phyloP scores from a whole-genome alignment of 192 early-diverging fungal species.

The Thamnidium elegans region DNA sequence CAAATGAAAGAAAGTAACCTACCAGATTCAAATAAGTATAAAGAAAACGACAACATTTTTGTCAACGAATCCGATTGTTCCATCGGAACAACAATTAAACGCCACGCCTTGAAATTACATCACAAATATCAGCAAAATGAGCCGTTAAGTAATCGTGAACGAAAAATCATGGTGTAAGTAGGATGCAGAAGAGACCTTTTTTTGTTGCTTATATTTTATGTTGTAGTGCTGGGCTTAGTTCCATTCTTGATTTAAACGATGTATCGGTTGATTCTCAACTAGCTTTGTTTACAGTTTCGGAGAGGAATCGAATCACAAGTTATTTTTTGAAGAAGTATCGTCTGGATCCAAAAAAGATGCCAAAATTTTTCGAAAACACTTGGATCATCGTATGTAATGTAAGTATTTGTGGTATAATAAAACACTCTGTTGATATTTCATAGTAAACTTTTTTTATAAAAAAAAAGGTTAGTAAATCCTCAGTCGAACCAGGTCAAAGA shows the following conservation, averaged over 20 bases:
- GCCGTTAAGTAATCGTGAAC: slow-evolving; percentile 6
- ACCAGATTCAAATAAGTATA: slow-evolving; percentile 9
- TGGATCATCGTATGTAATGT: too few relatives aligned
- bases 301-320: too few relatives aligned
- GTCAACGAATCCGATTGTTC: slow-evolving; percentile 8
- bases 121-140: slow-evolving; percentile 8
- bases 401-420: too few relatives aligned
- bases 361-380: too few relatives aligned
- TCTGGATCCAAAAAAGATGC: too few relatives aligned
- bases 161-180: slow-evolving; percentile 8
- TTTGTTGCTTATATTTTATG: slow-evolving; percentile 9
- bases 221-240: slow-evolving; percentile 6
- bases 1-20: slow-evolving; percentile 9
- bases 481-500: too few relatives aligned
- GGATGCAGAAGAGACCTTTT: slow-evolving; percentile 3
- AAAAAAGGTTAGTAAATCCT: too few relatives aligned
- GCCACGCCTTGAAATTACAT: slow-evolving; percentile 9
- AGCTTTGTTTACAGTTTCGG: slow-evolving; percentile 1
- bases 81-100: slow-evolving; percentile 10
- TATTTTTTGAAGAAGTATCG: too few relatives aligned
- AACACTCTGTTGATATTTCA: too few relatives aligned
- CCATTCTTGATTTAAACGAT: too few relatives aligned
- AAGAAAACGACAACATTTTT: slow-evolving; percentile 5
- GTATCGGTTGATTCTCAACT: too few relatives aligned
- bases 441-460: too few relatives aligned